Base-by-base conservation (phyloP, 2,329 filamentous ascomycete species). In the Verticillium nonalfalfae region DNA sequence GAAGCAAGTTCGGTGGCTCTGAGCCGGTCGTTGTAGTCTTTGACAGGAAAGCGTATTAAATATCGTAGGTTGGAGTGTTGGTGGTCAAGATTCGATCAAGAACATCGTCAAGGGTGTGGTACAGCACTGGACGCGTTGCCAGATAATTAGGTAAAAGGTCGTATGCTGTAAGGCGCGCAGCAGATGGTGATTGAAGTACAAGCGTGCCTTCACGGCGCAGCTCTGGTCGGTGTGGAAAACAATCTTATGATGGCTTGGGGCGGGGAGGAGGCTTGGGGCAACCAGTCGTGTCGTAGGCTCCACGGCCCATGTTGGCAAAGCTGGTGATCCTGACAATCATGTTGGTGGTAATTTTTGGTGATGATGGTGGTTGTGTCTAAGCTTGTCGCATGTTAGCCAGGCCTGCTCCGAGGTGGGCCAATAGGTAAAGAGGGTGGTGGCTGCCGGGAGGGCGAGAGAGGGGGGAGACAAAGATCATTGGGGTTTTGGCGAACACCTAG, bases 211-310 rank as follows among this genome's bases (percentile, higher is more conserved):
- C 26, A 3, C 26, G 26, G 26, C 2, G 3, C 26, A 26, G 26
- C 26, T 26, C 26, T 26, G 26, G 26, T 3, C 26, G 3, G 26
- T 3, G 26, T 26, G 26, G 26, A 26, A 26, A 26, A 26, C 26
- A 2, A 26, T 50, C 64, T 75, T 73, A 78, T 68, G 67, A 72
- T 60, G 74, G 75, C 69, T 76, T 74, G 59, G 76, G 76, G 58
- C 73, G 74, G 60, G 76, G 76, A 34, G 76, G 75, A 61, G 79
- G 80, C 72, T 82, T 81, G 62, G 75, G 73, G 31, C 81, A 73
- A 56, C 79, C 79, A 31, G 79, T 82, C 65, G 78, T 81, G 66
- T 83, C 80, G 68, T 83, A 83, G 65, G 79, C 80, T 62, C 80
- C 80, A 62, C 80, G 75, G 64, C 78, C 80, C 78, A 81, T 81